phyloP scores from a whole-genome alignment of 2,329 filamentous ascomycete genomes.

The Fusarium haematococcum region DNA sequence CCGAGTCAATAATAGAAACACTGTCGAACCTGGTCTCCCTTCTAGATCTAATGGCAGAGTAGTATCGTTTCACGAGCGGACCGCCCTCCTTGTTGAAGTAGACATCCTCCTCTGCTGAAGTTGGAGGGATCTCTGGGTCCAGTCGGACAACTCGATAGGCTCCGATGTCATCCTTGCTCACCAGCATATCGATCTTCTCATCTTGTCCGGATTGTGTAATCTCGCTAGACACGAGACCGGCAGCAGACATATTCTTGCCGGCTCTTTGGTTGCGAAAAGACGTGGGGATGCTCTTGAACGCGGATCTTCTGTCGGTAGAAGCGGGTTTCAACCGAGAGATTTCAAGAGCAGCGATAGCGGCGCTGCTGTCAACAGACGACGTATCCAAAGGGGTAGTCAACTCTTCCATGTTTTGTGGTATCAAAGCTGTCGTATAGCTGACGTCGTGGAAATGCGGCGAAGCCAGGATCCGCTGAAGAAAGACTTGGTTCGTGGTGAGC shows the following conservation, averaged over 20 bases:
- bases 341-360: not conserved
- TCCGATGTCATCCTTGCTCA: not conserved
- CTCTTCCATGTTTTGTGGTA: not conserved
- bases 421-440: not conserved
- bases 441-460: not conserved
- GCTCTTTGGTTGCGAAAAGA: not conserved
- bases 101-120: not conserved
- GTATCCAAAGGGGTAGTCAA: not conserved
- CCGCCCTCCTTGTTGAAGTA: not conserved
- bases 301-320: not conserved
- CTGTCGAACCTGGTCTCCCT: not conserved
- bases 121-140: not conserved
- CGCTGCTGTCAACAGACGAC: not conserved
- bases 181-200: not conserved
- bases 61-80: not conserved
- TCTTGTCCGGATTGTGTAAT: not conserved
- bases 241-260: not conserved
- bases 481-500: not conserved
- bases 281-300: not conserved
- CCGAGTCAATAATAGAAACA: not conserved
- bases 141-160: not conserved
- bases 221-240: not conserved
- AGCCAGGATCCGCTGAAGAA: not conserved
- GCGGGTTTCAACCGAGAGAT: not conserved
- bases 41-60: not conserved